phyloP scores from a whole-genome alignment of 129 eudicot genomes.

The Scalesia atractyloides region DNA sequence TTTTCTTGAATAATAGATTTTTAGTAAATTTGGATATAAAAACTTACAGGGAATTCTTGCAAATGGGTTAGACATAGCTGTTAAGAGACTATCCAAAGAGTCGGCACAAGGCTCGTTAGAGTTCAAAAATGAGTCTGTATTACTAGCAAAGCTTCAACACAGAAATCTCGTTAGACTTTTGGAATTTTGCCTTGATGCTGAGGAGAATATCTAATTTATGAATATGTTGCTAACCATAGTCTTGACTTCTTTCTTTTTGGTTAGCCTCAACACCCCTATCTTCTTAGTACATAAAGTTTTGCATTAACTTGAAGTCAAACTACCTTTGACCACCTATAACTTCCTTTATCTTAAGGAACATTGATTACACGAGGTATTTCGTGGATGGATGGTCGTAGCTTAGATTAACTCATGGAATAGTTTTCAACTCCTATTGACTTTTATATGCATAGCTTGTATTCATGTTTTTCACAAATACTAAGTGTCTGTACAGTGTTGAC shows the following conservation, averaged over 20 bases:
- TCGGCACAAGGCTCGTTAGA: conserved; percentile 23
- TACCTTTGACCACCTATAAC: too few relatives aligned
- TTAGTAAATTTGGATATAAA: too few relatives aligned
- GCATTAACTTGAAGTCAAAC: too few relatives aligned
- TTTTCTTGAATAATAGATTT: too few relatives aligned
- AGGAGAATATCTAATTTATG: conserved; percentile 28
- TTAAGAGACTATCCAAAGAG: conserved; percentile 23
- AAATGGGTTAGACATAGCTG: conserved; percentile 18
- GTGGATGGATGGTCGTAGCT: too few relatives aligned
- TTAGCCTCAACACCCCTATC: not conserved
- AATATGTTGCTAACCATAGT: conserved; percentile 22
- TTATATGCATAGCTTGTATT: not conserved
- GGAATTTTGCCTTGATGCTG: conserved; percentile 24
- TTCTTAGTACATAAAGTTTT: not conserved
- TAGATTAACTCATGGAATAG: too few relatives aligned
- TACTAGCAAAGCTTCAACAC: conserved; percentile 28
- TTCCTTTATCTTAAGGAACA: too few relatives aligned
- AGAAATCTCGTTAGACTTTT: conserved; percentile 28
- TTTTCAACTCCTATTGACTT: too few relatives aligned
- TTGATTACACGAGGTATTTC: too few relatives aligned
- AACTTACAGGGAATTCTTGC: conserved; percentile 15
- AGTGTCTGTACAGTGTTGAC: too few relatives aligned
- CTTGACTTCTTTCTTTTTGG: conserved; percentile 30
- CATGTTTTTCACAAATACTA: not conserved
- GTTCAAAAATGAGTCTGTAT: conserved; percentile 29